Conservation (phyloP, 805 yeast species). For the Alloascoidea africana region DNA sequence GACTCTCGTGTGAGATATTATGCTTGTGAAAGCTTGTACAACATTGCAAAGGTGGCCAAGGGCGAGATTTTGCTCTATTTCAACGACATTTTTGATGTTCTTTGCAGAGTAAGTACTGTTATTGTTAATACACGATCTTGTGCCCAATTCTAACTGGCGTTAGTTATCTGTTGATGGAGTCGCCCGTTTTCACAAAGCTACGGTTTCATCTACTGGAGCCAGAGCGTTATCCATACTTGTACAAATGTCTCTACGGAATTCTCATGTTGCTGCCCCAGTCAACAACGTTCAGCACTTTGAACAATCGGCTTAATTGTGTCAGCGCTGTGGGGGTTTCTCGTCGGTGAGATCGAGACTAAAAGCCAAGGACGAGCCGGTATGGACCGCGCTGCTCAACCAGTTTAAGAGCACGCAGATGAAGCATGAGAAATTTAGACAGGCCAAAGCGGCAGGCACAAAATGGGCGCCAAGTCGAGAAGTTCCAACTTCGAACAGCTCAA, state of each 20-base stretch:
- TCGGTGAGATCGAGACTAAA: neutral
- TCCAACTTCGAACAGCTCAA: too few relatives aligned
- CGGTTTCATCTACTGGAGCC: conserved; percentile 86
- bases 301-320: conserved; percentile 56
- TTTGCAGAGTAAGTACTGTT: conserved; percentile 38
- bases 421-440: conserved; percentile 17
- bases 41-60: conserved; percentile 91
- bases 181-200: conserved; percentile 80
- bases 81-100: conserved; percentile 88
- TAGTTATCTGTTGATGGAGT: conserved; percentile 77
- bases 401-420: conserved; percentile 32
- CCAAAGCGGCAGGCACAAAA: too few relatives aligned
- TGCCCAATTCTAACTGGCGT: conserved; percentile 70
- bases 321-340: neutral
- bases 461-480: too few relatives aligned
- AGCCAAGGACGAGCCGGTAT: conserved; percentile 8
- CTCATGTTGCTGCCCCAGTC: conserved; percentile 93
- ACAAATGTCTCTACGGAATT: conserved; percentile 81
- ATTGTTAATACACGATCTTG: neutral
- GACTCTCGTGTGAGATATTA: conserved; percentile 95
- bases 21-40: conserved; percentile 91
- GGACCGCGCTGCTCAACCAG: conserved; percentile 29
- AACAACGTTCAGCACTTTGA: conserved; percentile 69
- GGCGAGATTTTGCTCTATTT: conserved; percentile 87
- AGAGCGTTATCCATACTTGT: conserved; percentile 60